Percentiles rank a stretch among this genome's conserved stretches.
Conservation (phyloP, 768 basidiomycete genomes). For the Tylopilus cervinicoccineus region DNA sequence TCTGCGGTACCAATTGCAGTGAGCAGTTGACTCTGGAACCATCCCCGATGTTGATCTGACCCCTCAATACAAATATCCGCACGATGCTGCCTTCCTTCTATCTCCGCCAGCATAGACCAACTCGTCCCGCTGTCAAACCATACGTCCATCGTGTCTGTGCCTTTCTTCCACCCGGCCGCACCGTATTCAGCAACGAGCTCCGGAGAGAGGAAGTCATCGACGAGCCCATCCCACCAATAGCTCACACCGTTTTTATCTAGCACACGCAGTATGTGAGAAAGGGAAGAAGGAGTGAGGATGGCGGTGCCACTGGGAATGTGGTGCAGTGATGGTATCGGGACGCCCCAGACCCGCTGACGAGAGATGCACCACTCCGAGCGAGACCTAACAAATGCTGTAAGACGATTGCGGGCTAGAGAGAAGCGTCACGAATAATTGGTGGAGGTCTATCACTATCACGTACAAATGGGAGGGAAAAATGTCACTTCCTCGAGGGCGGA, state of each 20-base stretch:
- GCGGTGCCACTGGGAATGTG: slow-evolving; percentile 58
- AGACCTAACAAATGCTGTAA: slow-evolving; percentile 79
- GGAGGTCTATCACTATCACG: slow-evolving; percentile 21
- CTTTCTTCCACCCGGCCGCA: slow-evolving; percentile 59
- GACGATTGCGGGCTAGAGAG: slow-evolving; percentile 74
- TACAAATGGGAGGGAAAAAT: slow-evolving; percentile 78
- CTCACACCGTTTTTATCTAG: slow-evolving; percentile 67
- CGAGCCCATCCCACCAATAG: slow-evolving; percentile 91
- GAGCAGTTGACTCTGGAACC: slow-evolving; percentile 95
- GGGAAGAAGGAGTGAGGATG: slow-evolving; percentile 57
- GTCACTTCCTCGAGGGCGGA: slow-evolving; percentile 61
- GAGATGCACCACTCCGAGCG: slow-evolving; percentile 99
- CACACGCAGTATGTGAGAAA: slow-evolving; percentile 75
- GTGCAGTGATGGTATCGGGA: slow-evolving; percentile 89
- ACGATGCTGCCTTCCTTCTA: slow-evolving; percentile 37
- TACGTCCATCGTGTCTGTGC: slow-evolving; percentile 96
- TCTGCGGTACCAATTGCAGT: slow-evolving; percentile 57
- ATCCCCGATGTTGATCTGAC: slow-evolving; percentile 95
- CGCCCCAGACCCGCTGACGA: slow-evolving; percentile 95
- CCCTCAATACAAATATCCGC: slow-evolving; percentile 94
- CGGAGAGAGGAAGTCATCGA: slow-evolving; percentile 76
- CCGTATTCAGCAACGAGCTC: slow-evolving; percentile 46
- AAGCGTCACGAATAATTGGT: not conserved
- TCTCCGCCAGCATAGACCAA: slow-evolving; percentile 72
- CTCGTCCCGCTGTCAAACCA: slow-evolving; percentile 98